These are phyloP conservation scores for Penicillium canescens DNA, from an alignment of 495 filamentous ascomycete species.

Conservation along the genomic window DNA sequence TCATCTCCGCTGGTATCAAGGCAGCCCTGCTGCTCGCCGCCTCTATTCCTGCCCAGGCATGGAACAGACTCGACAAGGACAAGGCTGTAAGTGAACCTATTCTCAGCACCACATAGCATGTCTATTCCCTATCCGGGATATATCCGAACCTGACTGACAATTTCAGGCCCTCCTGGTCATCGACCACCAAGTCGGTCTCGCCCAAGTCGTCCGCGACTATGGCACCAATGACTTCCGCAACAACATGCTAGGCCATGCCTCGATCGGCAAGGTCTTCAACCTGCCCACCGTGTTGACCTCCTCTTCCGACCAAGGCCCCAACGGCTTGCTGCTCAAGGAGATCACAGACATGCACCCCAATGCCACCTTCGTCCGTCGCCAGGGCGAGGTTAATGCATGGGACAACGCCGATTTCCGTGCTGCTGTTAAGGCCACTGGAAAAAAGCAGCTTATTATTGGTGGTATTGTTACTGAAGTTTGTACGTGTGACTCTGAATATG, in stretches of 20 bases:
- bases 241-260: slow-evolving; percentile 69
- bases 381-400: slow-evolving; percentile 81
- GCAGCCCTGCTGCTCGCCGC: slow-evolving; percentile 17
- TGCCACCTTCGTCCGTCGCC: slow-evolving; percentile 63
- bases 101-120: too few species aligned
- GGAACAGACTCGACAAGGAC: slow-evolving; percentile 55
- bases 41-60: slow-evolving; percentile 25
- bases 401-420: slow-evolving; percentile 70
- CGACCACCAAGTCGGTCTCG: slow-evolving; percentile 73
- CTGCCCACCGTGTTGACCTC: slow-evolving; percentile 71
- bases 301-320: slow-evolving; percentile 61
- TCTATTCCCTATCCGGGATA: too few species aligned
- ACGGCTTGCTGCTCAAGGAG: slow-evolving; percentile 71
- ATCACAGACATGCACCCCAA: slow-evolving; percentile 68
- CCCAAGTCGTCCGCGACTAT: slow-evolving; percentile 64
- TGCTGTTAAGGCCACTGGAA: slow-evolving; percentile 64
- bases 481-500: slow-evolving; percentile 29
- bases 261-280: slow-evolving; percentile 64
- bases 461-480: slow-evolving; percentile 80
- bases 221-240: slow-evolving; percentile 61
- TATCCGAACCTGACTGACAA: background rate
- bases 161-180: slow-evolving; percentile 59
- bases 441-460: slow-evolving; percentile 69
- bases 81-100: slow-evolving; percentile 43
- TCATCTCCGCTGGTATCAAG: slow-evolving; percentile 13